These are phyloP conservation scores for Candida vaughaniae DNA, from an alignment of 805 yeast species.

Conservation along the genomic window DNA sequence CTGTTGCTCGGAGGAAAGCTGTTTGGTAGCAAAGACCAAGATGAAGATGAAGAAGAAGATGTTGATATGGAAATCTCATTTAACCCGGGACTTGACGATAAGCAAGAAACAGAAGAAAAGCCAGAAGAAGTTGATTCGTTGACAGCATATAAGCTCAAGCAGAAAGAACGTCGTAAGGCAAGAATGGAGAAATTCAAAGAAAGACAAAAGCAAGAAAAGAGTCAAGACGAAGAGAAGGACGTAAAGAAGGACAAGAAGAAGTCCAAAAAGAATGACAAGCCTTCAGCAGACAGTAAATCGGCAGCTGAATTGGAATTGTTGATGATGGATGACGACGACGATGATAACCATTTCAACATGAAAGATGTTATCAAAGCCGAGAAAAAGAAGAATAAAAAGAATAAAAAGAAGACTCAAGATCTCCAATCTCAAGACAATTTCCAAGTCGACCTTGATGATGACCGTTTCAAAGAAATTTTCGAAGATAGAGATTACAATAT, in stretches of 20 bases:
- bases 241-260: slow-evolving; percentile 13
- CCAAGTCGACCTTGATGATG: slow-evolving; percentile 73
- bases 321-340: slow-evolving; percentile 58
- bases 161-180: slow-evolving; percentile 85
- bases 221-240: slow-evolving; percentile 45
- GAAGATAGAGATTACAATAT: slow-evolving; percentile 90
- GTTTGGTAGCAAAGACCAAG: slow-evolving; percentile 23
- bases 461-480: slow-evolving; percentile 85
- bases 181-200: slow-evolving; percentile 77
- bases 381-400: slow-evolving; percentile 49
- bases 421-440: slow-evolving; percentile 49
- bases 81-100: slow-evolving; percentile 73
- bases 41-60: slow-evolving; percentile 52
- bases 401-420: slow-evolving; percentile 52
- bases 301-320: slow-evolving; percentile 72
- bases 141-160: slow-evolving; percentile 79
- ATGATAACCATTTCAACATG: slow-evolving; percentile 69
- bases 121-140: slow-evolving; percentile 70
- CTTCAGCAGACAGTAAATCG: slow-evolving; percentile 18
- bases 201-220: slow-evolving; percentile 32
- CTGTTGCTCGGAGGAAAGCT: slow-evolving; percentile 50
- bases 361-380: slow-evolving; percentile 75
- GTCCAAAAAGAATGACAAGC: slow-evolving; percentile 33
- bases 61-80: slow-evolving; percentile 95
- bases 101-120: slow-evolving; percentile 24